Conservation (phyloP, 192 early-diverging fungal species). For the Dispira simplex region DNA sequence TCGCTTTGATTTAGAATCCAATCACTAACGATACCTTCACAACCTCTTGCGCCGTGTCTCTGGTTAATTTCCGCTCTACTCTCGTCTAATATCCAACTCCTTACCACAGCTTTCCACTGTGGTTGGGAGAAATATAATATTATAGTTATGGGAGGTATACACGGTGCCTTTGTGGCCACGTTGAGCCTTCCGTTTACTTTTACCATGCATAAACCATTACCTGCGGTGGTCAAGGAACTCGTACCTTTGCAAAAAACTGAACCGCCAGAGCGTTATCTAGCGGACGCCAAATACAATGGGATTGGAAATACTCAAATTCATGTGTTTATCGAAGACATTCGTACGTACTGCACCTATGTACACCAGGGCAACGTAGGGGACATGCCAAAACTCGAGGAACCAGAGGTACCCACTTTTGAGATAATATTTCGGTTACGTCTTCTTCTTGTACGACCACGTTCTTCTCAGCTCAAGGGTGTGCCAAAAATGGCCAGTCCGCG, state of each 20-base stretch:
- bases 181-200: constrained; percentile 10
- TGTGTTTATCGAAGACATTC: constrained; percentile 5
- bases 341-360: constrained; percentile 10
- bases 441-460: background rate
- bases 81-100: too few relatives aligned
- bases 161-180: constrained; percentile 10
- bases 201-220: constrained; percentile 6
- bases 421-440: constrained; percentile 10
- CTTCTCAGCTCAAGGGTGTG: background rate
- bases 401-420: constrained; percentile 7
- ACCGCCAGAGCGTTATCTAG: constrained; percentile 6
- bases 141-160: background rate
- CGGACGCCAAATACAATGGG: constrained; percentile 11
- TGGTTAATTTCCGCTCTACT: too few relatives aligned
- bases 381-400: background rate
- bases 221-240: constrained; percentile 7
- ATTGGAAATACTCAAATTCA: constrained; percentile 3
- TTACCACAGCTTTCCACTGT: too few relatives aligned
- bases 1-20: too few relatives aligned
- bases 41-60: too few relatives aligned
- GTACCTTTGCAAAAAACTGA: constrained; percentile 1
- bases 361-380: background rate
- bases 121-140: too few relatives aligned
- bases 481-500: background rate
- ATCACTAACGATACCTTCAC: too few relatives aligned